Evolutionary conservation across 441 rosid species (phyloP), one percentile per base, ranked within the genome.

Genomic region (Bruguiera hainesii): DNA sequence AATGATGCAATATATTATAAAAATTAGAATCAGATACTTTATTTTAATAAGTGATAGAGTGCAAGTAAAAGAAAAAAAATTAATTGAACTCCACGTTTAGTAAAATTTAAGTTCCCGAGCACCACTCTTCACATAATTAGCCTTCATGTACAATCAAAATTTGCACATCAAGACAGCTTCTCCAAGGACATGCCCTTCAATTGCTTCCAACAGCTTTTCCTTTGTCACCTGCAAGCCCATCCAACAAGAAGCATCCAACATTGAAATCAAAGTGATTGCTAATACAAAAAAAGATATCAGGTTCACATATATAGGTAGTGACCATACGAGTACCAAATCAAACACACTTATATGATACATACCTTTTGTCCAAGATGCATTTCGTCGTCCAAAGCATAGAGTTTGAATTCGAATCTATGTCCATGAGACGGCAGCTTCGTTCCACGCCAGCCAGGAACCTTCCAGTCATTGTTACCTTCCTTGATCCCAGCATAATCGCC

Each of bases 371-470:
- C 97, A n/a, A 91, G 69, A 0, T 78, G 67, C 52, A 84, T 19
- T 55, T 76, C 72, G 5, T 75, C 81, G 20, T 82, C 90, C 75
- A 91, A 70, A 58, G 96, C 96, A 28, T 75, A 82, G 21, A 91
- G 89, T 86, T 78, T 87, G 81, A 89, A 91, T 76, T 77, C 81
- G 66, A 83, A 74, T 64, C 93, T 78, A 50, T 89, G 94, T 21
- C 81, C 87, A 30, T 83, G 90, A 46, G 62, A 60, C 18, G 89
- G 89, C 62, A 87, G 26, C 78, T 69, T 77, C 0, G 91, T 91
- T 6, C 78, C 90, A 2, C 89, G 85, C 97, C 97, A 87, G 0
- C 92, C 97, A 0, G 91, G 96, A 39, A 87, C 73, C 66, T 91
- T 91, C 68, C 77, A 68, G 69, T 89, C 97, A 71, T 83, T 91